phyloP scores from a whole-genome alignment of 768 basidiomycete species.

The Termitomyces sp. region DNA sequence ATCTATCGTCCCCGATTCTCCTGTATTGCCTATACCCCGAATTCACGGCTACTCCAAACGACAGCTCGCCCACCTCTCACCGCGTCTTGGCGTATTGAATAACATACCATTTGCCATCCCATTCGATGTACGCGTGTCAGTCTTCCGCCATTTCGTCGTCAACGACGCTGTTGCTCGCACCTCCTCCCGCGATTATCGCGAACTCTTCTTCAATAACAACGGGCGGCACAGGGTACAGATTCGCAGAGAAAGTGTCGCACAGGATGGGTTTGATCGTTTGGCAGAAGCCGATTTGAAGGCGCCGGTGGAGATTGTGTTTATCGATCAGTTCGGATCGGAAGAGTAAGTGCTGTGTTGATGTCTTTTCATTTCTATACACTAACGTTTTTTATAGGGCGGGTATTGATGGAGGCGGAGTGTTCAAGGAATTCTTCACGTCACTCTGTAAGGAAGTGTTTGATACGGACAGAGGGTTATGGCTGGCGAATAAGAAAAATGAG shows the following conservation, averaged over 20 bases:
- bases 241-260: constrained; percentile 72
- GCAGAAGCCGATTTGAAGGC: constrained; percentile 75
- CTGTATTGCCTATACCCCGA: neutral
- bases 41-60: constrained; percentile 47
- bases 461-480: constrained; percentile 90
- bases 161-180: constrained; percentile 45
- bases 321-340: constrained; percentile 83
- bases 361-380: neutral
- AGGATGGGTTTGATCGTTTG: constrained; percentile 90
- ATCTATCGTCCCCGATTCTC: constrained; percentile 10
- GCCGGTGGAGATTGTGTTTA: constrained; percentile 86
- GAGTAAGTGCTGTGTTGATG: constrained; percentile 53
- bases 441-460: constrained; percentile 94
- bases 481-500: constrained; percentile 87
- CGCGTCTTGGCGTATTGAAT: constrained; percentile 86
- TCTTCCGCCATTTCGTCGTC: constrained; percentile 81
- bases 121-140: constrained; percentile 85
- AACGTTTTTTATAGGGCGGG: constrained; percentile 54
- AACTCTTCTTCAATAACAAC: neutral
- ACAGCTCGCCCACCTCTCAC: constrained; percentile 71
- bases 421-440: constrained; percentile 96
- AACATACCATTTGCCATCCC: constrained; percentile 96
- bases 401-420: constrained; percentile 95
- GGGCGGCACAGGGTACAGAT: constrained; percentile 45
- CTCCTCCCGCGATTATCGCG: neutral